phyloP scores from a whole-genome alignment of 2,329 filamentous ascomycete species.

The Ascochyta clinopodiicola region DNA sequence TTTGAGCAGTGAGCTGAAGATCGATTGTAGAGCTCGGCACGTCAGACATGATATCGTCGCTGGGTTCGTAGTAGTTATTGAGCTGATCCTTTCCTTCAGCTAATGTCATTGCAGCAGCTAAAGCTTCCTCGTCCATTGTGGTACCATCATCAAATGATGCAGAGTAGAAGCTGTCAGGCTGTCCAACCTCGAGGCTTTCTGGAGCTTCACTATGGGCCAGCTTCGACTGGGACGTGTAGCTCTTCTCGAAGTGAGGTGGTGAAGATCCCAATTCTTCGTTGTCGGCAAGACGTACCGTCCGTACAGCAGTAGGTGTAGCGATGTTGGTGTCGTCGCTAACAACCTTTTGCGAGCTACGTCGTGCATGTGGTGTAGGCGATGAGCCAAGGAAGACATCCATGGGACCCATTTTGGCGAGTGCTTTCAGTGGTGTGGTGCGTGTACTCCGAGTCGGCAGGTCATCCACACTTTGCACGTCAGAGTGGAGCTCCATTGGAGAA shows the following conservation, averaged over 20 bases:
- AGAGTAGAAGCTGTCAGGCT: constrained; percentile 23
- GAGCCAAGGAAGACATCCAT: constrained; percentile 47
- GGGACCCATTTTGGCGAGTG: constrained; percentile 36
- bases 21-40: constrained; percentile 42
- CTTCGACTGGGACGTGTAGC: background rate
- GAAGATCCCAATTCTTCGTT: constrained; percentile 45
- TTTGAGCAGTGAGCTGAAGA: constrained; percentile 43
- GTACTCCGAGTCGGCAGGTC: constrained; percentile 30
- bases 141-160: constrained; percentile 41
- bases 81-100: constrained; percentile 9
- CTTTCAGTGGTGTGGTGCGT: constrained; percentile 36
- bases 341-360: constrained; percentile 34
- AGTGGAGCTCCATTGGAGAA: constrained; percentile 39
- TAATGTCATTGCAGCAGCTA: constrained; percentile 21
- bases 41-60: constrained; percentile 29
- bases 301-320: constrained; percentile 38
- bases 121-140: constrained; percentile 40
- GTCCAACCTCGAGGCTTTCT: constrained; percentile 29
- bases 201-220: constrained; percentile 6
- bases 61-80: constrained; percentile 1
- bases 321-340: constrained; percentile 36
- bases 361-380: constrained; percentile 45
- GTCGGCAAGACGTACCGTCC: constrained; percentile 25
- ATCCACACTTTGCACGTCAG: constrained; percentile 35
- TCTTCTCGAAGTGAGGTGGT: constrained; percentile 41